These are phyloP conservation scores for Hydnomerulius pinastri DNA, from an alignment of 768 basidiomycete species.

Conservation along the genomic window DNA sequence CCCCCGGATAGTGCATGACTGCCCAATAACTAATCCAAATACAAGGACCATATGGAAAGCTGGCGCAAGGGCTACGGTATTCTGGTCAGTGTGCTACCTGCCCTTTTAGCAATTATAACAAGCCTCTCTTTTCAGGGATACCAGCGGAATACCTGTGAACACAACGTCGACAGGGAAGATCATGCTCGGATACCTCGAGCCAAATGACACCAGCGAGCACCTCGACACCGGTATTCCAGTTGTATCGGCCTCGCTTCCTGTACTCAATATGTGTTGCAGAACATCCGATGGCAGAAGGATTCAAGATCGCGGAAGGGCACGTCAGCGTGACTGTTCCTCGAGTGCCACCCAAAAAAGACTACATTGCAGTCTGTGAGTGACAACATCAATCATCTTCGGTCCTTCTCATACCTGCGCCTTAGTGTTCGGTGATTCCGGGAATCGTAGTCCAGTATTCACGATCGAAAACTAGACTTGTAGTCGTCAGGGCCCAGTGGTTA, in stretches of 20 bases:
- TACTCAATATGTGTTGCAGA: slow-evolving; percentile 42
- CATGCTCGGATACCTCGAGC: slow-evolving; percentile 49
- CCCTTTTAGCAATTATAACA: slow-evolving; percentile 5
- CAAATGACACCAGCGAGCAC: slow-evolving; percentile 48
- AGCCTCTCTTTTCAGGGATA: slow-evolving; percentile 45
- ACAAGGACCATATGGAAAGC: slow-evolving; percentile 50
- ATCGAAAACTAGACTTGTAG: slow-evolving; percentile 36
- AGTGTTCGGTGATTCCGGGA: slow-evolving; percentile 70
- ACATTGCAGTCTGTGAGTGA: slow-evolving; percentile 65
- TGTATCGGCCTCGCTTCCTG: slow-evolving; percentile 47
- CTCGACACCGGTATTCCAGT: slow-evolving; percentile 48
- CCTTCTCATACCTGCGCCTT: background rate
- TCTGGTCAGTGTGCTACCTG: slow-evolving; percentile 45
- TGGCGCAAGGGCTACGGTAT: slow-evolving; percentile 48
- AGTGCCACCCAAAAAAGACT: slow-evolving; percentile 49
- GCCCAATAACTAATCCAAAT: slow-evolving; percentile 51
- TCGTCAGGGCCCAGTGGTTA: background rate
- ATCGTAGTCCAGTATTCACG: slow-evolving; percentile 58
- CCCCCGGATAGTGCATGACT: slow-evolving; percentile 47
- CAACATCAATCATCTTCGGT: background rate
- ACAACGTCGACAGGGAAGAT: slow-evolving; percentile 53
- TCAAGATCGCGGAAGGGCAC: slow-evolving; percentile 51
- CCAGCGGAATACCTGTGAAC: slow-evolving; percentile 44
- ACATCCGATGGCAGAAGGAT: slow-evolving; percentile 56
- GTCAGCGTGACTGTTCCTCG: slow-evolving; percentile 55